Evolutionary conservation across 1,139 yeast genomes (phyloP).

Genomic region (Taiozyma sp.): DNA sequence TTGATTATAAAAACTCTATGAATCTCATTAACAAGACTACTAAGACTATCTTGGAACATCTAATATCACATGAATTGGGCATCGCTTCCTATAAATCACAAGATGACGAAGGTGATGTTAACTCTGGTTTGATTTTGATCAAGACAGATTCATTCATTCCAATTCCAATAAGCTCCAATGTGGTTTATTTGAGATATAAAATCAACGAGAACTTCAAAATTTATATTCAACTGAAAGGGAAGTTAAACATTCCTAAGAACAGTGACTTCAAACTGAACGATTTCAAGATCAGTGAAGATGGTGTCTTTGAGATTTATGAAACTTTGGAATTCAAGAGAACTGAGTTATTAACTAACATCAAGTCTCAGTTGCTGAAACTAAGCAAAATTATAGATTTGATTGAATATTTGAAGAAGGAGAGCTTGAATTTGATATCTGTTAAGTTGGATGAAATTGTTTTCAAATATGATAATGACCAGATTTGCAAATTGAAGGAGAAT

Average conservation of each 20-base stretch:
- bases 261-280: constrained; percentile 12
- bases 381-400: constrained; percentile 21
- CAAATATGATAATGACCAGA: constrained; percentile 18
- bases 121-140: constrained; percentile 8
- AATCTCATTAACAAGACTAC: constrained; percentile 47
- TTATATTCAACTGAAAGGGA: constrained; percentile 13
- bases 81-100: constrained; percentile 12
- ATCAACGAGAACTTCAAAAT: constrained; percentile 2
- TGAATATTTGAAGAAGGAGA: constrained; percentile 17
- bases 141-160: constrained; percentile 18
- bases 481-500: constrained; percentile 18
- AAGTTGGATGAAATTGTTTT: constrained; percentile 22
- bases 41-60: constrained; percentile 56
- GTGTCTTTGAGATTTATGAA: constrained; percentile 19
- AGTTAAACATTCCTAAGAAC: constrained; percentile 5
- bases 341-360: constrained; percentile 8
- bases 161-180: constrained; percentile 17
- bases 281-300: constrained; percentile 17
- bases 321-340: constrained; percentile 15
- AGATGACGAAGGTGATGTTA: not conserved
- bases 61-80: constrained; percentile 56
- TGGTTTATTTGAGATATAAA: constrained; percentile 14
- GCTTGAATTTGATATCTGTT: constrained; percentile 19
- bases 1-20: constrained; percentile 45
- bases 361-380: constrained; percentile 15